Conservation (phyloP, 208 protist genomes). For the Crithidia expoeki region DNA sequence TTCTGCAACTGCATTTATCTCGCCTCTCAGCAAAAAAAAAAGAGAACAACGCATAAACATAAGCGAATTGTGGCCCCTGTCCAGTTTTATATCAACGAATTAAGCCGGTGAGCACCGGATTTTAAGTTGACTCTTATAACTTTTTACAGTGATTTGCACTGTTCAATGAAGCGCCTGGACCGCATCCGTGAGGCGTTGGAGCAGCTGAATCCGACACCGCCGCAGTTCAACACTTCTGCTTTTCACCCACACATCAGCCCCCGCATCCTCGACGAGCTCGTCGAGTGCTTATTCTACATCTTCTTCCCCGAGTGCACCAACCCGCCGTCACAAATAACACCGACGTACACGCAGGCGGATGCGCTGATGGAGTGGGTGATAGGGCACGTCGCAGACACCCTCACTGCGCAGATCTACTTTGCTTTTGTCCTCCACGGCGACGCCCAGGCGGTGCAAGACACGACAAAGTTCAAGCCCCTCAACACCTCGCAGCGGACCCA, state of each 20-base stretch:
- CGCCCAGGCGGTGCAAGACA: slow-evolving; percentile 31
- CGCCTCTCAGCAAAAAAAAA: too few relatives aligned
- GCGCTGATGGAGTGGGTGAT: slow-evolving; percentile 59
- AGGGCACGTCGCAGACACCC: slow-evolving; percentile 55
- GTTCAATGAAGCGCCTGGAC: slow-evolving; percentile 73
- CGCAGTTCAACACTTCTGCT: neutral
- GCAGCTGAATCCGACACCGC: slow-evolving; percentile 29
- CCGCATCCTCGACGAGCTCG: slow-evolving; percentile 43
- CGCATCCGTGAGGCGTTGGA: slow-evolving; percentile 49
- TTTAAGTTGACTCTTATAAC: too few relatives aligned
- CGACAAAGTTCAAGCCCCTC: slow-evolving; percentile 28
- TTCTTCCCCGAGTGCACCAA: slow-evolving; percentile 62
- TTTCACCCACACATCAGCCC: slow-evolving; percentile 46
- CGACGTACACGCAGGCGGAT: slow-evolving; percentile 33
- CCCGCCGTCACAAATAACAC: slow-evolving; percentile 34
- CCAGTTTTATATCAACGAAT: too few relatives aligned
- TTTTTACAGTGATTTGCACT: too few relatives aligned
- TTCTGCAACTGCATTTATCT: too few relatives aligned
- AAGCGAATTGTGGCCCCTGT: too few relatives aligned
- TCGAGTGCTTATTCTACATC: slow-evolving; percentile 62
- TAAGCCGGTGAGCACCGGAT: too few relatives aligned
- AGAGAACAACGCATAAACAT: too few relatives aligned
- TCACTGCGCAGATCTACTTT: slow-evolving; percentile 52
- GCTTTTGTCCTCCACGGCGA: slow-evolving; percentile 66
- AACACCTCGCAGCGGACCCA: slow-evolving; percentile 37